Evolutionary conservation across 192 early-diverging fungal genomes (phyloP).

Genomic region (Rhizophagus prolifer): DNA sequence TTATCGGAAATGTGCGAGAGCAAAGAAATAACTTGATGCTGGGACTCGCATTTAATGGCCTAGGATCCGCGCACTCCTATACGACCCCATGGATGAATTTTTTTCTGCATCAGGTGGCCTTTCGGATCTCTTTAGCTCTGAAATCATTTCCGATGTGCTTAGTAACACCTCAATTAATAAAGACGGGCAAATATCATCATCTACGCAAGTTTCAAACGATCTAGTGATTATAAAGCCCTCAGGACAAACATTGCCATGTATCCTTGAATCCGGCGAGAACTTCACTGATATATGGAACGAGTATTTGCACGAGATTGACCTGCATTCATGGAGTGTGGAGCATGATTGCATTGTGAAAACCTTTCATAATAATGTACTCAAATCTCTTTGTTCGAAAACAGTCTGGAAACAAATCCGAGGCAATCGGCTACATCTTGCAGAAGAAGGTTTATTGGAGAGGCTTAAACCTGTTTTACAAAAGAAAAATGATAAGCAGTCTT

Average conservation of each 20-base stretch:
- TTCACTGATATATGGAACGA: constrained; percentile 22
- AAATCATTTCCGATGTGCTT: no score
- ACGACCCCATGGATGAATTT: no score
- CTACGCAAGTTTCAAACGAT: constrained; percentile 1
- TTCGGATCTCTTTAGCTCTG: no score
- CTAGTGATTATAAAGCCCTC: background rate
- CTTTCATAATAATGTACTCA: constrained; percentile 16
- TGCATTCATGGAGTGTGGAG: constrained; percentile 16
- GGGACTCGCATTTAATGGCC: no score
- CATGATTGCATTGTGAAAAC: constrained; percentile 13
- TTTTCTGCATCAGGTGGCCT: no score
- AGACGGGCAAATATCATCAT: background rate
- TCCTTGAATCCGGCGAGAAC: constrained; percentile 18
- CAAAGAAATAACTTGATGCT: no score
- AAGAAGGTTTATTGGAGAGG: constrained; percentile 21
- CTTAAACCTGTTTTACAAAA: constrained; percentile 20
- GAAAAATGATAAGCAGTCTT: constrained; percentile 13
- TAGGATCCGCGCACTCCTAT: no score
- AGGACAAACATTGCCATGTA: constrained; percentile 15
- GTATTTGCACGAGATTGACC: constrained; percentile 21
- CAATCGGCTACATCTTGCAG: constrained; percentile 10
- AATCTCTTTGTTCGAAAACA: constrained; percentile 20
- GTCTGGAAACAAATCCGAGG: constrained; percentile 16
- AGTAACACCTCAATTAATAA: no score
- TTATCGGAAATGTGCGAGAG: no score